These are phyloP conservation scores for Xerocomellus chrysenteron DNA, from an alignment of 768 basidiomycete genomes.

Conservation along the genomic window DNA sequence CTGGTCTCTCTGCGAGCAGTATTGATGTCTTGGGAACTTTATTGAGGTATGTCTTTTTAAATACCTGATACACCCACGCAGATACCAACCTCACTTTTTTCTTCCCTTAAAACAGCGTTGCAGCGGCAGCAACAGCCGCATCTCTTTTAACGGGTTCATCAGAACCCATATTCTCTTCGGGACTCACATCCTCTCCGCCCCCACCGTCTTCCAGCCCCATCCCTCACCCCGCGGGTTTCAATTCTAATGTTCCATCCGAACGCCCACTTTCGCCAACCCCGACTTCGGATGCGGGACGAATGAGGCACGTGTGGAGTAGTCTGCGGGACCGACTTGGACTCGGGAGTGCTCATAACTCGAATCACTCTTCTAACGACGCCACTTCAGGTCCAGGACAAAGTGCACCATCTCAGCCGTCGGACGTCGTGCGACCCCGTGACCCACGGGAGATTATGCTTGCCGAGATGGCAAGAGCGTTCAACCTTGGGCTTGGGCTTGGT, in stretches of 20 bases:
- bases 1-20: slow-evolving; percentile 63
- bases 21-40: slow-evolving; percentile 84
- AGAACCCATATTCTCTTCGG: slow-evolving; percentile 60
- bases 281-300: slow-evolving; percentile 39
- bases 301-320: slow-evolving; percentile 66
- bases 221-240: slow-evolving; percentile 11
- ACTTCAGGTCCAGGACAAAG: slow-evolving; percentile 9
- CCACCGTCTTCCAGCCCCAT: slow-evolving; percentile 13
- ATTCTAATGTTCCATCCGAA: slow-evolving; percentile 22
- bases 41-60: slow-evolving; percentile 53
- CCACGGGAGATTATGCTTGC: slow-evolving; percentile 71
- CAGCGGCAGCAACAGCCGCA: slow-evolving; percentile 89
- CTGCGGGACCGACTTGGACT: slow-evolving; percentile 68
- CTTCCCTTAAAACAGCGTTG: slow-evolving; percentile 53
- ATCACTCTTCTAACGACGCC: slow-evolving; percentile 8
- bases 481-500: slow-evolving; percentile 60
- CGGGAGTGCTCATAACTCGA: slow-evolving; percentile 27
- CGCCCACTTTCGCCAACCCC: slow-evolving; percentile 44
- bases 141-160: slow-evolving; percentile 76
- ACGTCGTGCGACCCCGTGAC: slow-evolving; percentile 33
- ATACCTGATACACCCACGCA: not conserved
- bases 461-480: slow-evolving; percentile 81
- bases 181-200: slow-evolving; percentile 42
- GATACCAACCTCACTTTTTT: not conserved
- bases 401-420: slow-evolving; percentile 8